A percentile compares a stretch with the other conserved stretches of the same genome.
Evolutionary conservation across 2,329 filamentous ascomycete species (phyloP).

Genomic region (Xylaria digitata): DNA sequence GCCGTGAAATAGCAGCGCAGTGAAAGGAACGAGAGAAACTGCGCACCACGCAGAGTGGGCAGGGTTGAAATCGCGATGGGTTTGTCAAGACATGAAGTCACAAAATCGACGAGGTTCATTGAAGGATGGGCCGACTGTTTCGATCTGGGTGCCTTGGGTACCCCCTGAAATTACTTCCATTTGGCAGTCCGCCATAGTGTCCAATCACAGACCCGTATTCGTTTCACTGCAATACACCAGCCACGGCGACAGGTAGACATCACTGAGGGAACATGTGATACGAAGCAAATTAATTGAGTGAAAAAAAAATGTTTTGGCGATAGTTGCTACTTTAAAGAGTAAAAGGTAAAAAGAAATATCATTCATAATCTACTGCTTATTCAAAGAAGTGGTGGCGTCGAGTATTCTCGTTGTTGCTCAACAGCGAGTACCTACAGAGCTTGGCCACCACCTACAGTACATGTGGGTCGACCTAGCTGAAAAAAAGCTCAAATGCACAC

Average conservation of each 20-base stretch:
- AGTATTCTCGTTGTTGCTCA: neutral
- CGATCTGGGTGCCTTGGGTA: constrained; percentile 15
- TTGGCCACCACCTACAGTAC: too few relatives aligned
- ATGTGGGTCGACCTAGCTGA: too few relatives aligned
- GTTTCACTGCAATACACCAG: constrained; percentile 21
- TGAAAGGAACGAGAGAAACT: constrained; percentile 46
- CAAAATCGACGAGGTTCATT: constrained; percentile 17
- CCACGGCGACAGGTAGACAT: constrained; percentile 13
- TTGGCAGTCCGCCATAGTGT: constrained; percentile 1
- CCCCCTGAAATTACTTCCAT: constrained; percentile 37
- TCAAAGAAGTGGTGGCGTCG: constrained; percentile 22
- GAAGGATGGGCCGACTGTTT: constrained; percentile 27
- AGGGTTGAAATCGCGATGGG: constrained; percentile 33
- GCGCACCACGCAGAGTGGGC: constrained; percentile 45
- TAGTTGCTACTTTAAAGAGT: neutral
- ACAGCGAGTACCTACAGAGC: too few relatives aligned
- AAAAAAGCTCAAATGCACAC: too few relatives aligned
- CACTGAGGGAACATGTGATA: constrained; percentile 10
- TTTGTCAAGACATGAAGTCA: constrained; percentile 29
- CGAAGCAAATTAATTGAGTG: neutral
- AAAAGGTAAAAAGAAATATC: neutral
- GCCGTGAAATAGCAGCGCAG: constrained; percentile 27
- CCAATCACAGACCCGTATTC: constrained; percentile 34
- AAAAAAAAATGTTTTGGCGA: neutral
- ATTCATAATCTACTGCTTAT: neutral